phyloP scores from a whole-genome alignment of 2,329 filamentous ascomycete genomes.

The Neophaeococcomyces mojaviensis region DNA sequence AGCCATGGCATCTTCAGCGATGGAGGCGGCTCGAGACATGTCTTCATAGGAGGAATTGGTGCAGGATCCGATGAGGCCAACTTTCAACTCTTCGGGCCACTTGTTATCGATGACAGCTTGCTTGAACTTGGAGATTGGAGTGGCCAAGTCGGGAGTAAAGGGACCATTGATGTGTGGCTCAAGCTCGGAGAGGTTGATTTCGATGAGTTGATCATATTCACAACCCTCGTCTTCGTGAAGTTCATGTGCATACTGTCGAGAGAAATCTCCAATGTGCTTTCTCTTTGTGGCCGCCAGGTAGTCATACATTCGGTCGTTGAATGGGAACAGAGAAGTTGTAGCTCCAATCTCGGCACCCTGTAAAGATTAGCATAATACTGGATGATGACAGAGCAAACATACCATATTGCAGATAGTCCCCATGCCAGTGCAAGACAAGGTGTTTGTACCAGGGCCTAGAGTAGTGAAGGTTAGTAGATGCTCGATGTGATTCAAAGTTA shows the following conservation, averaged over 20 bases:
- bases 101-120: conserved; percentile 87
- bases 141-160: conserved; percentile 96
- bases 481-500: conserved; percentile 10
- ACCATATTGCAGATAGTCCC: conserved; percentile 62
- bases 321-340: conserved; percentile 92
- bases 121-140: conserved; percentile 95
- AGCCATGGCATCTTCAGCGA: conserved; percentile 80
- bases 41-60: conserved; percentile 87
- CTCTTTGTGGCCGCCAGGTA: conserved; percentile 91
- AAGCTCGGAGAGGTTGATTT: conserved; percentile 89
- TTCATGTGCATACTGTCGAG: conserved; percentile 74
- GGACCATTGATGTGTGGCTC: conserved; percentile 98
- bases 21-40: conserved; percentile 87
- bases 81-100: conserved; percentile 95
- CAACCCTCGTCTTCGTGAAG: conserved; percentile 81
- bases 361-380: conserved; percentile 6
- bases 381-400: conserved; percentile 2
- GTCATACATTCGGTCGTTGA: conserved; percentile 96
- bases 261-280: conserved; percentile 80
- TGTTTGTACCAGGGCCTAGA: conserved; percentile 61
- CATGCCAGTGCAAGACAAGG: conserved; percentile 76
- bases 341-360: conserved; percentile 62
- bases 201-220: conserved; percentile 91
- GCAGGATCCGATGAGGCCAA: conserved; percentile 95
- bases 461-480: background rate